Conservation (phyloP, 2,329 filamentous ascomycete species). For the Venturia pyrina region DNA sequence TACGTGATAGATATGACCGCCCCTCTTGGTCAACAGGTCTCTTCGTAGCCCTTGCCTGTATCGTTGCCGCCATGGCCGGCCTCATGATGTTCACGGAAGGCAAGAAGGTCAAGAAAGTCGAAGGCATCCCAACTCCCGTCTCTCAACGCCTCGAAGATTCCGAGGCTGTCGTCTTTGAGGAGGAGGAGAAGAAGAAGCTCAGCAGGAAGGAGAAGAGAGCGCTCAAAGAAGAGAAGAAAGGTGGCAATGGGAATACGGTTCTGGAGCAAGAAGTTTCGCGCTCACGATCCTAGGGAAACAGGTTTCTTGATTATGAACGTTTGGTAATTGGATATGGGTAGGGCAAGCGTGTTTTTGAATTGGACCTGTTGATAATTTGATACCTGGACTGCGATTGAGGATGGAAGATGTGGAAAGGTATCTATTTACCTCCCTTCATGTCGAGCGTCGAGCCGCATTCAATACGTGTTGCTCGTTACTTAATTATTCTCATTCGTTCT, state of each 20-base stretch:
- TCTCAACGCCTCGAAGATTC: background rate
- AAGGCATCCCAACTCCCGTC: slow-evolving; percentile 43
- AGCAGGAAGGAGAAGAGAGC: background rate
- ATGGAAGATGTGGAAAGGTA: background rate
- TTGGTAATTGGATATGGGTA: background rate
- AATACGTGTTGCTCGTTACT: background rate
- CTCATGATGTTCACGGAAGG: slow-evolving; percentile 60
- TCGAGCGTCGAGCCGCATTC: background rate
- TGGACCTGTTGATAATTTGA: background rate
- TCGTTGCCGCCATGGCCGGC: slow-evolving; percentile 58
- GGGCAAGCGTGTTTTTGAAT: background rate
- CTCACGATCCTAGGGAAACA: too few relatives aligned
- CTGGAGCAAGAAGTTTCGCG: background rate
- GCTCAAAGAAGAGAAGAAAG: background rate
- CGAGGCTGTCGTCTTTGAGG: background rate
- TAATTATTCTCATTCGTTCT: too few relatives aligned
- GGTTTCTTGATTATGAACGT: background rate
- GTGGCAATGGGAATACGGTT: background rate
- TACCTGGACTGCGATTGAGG: background rate
- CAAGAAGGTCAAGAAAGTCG: slow-evolving; percentile 56
- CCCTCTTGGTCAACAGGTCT: slow-evolving; percentile 72
- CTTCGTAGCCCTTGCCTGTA: slow-evolving; percentile 65
- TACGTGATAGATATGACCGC: slow-evolving; percentile 43
- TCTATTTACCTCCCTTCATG: background rate
- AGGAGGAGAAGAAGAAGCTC: background rate